These are phyloP conservation scores for Plasmopara viticola DNA, from an alignment of 352 stramenopile species.

Conservation along the genomic window DNA sequence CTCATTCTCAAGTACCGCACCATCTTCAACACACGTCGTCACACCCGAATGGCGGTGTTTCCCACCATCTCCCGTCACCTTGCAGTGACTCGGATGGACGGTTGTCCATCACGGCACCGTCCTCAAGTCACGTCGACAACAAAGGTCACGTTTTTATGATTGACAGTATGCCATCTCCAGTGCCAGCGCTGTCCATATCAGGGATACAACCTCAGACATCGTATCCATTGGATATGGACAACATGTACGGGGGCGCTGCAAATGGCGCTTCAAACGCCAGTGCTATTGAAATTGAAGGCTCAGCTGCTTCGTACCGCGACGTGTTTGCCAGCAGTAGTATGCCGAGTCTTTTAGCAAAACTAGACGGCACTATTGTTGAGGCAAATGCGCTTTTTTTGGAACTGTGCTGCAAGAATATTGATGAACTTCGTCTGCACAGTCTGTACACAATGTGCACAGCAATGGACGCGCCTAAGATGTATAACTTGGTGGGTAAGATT, in stretches of 20 bases:
- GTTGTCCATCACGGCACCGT: constrained; percentile 50
- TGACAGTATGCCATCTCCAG: constrained; percentile 67
- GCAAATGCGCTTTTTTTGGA: constrained; percentile 72
- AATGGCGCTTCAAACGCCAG: constrained; percentile 15
- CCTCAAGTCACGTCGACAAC: constrained; percentile 23
- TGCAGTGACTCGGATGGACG: constrained; percentile 21
- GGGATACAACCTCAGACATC: constrained; percentile 42
- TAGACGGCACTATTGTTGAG: constrained; percentile 76
- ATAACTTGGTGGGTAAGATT: constrained; percentile 72
- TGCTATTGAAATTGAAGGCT: constrained; percentile 55
- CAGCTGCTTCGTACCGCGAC: constrained; percentile 58
- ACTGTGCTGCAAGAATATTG: constrained; percentile 73
- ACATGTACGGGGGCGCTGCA: constrained; percentile 19
- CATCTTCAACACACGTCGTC: constrained; percentile 25
- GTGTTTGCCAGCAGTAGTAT: constrained; percentile 77
- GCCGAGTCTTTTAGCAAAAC: constrained; percentile 64
- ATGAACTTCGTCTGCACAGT: constrained; percentile 68
- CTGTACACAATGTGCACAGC: constrained; percentile 78
- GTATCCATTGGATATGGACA: constrained; percentile 63
- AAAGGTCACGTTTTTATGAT: constrained; percentile 65
- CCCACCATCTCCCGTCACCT: constrained; percentile 28
- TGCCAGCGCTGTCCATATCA: constrained; percentile 60
- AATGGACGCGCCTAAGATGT: constrained; percentile 75
- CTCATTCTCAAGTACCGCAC: constrained; percentile 16
- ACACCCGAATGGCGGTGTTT: constrained; percentile 13